phyloP scores from a whole-genome alignment of 768 basidiomycete species.

The Tulasnella calospora region DNA sequence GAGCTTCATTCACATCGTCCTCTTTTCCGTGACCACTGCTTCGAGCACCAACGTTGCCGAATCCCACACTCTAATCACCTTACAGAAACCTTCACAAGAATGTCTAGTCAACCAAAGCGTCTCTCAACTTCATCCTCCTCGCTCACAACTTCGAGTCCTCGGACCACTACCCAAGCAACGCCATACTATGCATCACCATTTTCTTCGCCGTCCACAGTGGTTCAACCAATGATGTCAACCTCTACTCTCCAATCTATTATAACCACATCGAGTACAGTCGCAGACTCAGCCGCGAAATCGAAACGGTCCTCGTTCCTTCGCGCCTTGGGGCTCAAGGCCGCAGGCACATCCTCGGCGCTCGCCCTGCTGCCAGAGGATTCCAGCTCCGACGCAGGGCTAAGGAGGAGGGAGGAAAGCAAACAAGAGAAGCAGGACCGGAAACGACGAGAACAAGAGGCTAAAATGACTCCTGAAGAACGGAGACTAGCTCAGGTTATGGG shows the following conservation, averaged over 20 bases:
- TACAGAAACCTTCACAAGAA: neutral
- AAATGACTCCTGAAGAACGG: slow-evolving; percentile 21
- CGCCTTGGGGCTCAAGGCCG: neutral
- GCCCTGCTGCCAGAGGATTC: neutral
- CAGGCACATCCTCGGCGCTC: neutral
- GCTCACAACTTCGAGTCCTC: neutral
- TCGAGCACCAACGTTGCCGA: neutral
- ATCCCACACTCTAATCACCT: neutral
- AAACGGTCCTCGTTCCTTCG: neutral
- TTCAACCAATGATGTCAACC: slow-evolving; percentile 1
- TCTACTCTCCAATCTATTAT: neutral
- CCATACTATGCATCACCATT: neutral
- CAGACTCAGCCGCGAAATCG: neutral
- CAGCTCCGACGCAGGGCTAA: neutral
- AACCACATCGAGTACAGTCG: neutral
- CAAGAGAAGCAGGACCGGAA: slow-evolving; percentile 13
- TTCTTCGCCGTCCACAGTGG: neutral
- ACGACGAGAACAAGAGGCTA: slow-evolving; percentile 10
- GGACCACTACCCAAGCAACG: neutral
- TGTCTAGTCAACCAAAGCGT: neutral
- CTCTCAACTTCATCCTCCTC: neutral
- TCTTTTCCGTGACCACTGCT: neutral
- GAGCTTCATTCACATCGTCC: neutral
- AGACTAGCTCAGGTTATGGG: slow-evolving; percentile 17
- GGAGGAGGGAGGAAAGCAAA: slow-evolving; percentile 3